Evolutionary conservation across 169 alveolate genomes (phyloP), one percentile per base, ranked within the genome.

Genomic region (Plasmodium reichenowi): DNA sequence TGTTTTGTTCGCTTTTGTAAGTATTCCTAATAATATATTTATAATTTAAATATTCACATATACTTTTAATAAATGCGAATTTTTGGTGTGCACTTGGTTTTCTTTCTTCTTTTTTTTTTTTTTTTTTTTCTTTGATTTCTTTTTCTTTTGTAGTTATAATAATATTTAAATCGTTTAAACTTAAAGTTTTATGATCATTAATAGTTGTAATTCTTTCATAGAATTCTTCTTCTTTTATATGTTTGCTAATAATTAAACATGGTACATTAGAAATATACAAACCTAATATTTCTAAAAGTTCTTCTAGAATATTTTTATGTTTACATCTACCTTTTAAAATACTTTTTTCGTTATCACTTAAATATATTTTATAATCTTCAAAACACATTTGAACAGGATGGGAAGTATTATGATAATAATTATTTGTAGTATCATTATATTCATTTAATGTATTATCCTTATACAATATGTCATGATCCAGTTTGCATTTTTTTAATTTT

Each of bases 101-200:
- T 20, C 58, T 80, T 45, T 80, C 90, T 24, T 67, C 68, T 22
- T 24, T 80, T 59, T 80, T 80, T 68, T 68, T 68, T 58, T 76
- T 76, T 38, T 80, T 66, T 47, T 80, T 80, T 71, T 80, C 83
- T 10, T 56, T 62, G 6, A 80, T 80, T 80, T 67, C 78, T 13
- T 56, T 62, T 38, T 80, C 83, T 15, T 80, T 80, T 24, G 67
- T 45, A 32, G 13, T 15, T 20, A 80, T 80, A 20, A 62, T 15
- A 12, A 22, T 62, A 54, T 80, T 50, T 15, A 80, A 29, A 26
- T 80, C 90, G 9, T 17, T 50, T 43, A 80, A 15, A 1, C 70
- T 80, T 52, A 80, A 56, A 12, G 90, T 80, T 60, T 80, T 80
- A 20, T 80, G 70, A n/a, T 66, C 54, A 56, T 80, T 80, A 38